Percentiles rank a stretch among this genome's conserved stretches.
Conservation (phyloP, 805 yeast genomes). For the Phaffomyces antillensis region DNA sequence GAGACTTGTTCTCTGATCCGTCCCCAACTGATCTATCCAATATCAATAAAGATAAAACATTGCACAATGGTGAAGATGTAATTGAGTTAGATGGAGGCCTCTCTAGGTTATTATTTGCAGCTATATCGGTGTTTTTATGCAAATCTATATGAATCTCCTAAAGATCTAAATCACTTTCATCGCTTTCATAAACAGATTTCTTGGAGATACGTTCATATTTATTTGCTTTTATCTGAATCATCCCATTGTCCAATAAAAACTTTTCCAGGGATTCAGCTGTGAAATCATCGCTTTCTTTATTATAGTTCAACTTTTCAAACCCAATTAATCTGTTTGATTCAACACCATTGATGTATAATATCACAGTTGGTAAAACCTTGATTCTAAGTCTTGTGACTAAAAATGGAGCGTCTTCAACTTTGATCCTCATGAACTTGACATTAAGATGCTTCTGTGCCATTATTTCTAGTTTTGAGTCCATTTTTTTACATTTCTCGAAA, state of each 20-base stretch:
- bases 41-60: not conserved
- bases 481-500: slow-evolving; percentile 52
- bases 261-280: slow-evolving; percentile 42
- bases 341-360: slow-evolving; percentile 51
- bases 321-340: slow-evolving; percentile 62
- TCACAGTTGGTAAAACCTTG: slow-evolving; percentile 64
- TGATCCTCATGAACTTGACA: slow-evolving; percentile 45
- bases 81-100: not conserved
- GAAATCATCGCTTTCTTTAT: slow-evolving; percentile 36
- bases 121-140: slow-evolving; percentile 3
- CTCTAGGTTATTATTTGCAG: not conserved
- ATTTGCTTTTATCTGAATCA: slow-evolving; percentile 29
- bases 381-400: slow-evolving; percentile 55
- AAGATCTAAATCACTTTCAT: slow-evolving; percentile 34
- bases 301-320: slow-evolving; percentile 48
- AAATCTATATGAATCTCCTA: not conserved
- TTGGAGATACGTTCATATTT: slow-evolving; percentile 20
- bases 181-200: slow-evolving; percentile 13
- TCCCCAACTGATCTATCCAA: not conserved
- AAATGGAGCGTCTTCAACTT: slow-evolving; percentile 66
- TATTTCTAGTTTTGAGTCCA: slow-evolving; percentile 40
- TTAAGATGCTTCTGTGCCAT: slow-evolving; percentile 54
- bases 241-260: slow-evolving; percentile 26
- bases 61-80: not conserved
- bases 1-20: too few relatives aligned